Conservation (phyloP, 345 rosid species). For the Erysimum cheiranthoides region DNA sequence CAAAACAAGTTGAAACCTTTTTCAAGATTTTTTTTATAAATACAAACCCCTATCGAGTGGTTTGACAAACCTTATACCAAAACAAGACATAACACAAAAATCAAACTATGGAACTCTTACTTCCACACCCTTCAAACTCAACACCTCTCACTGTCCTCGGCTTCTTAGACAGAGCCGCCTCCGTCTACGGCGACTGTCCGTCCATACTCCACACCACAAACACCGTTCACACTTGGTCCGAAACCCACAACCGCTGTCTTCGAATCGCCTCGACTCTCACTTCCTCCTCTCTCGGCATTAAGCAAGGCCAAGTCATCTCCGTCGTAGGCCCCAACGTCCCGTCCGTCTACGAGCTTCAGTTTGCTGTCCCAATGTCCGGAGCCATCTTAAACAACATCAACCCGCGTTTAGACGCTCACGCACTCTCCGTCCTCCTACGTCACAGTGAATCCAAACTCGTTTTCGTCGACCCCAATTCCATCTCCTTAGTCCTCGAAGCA, state of each 20-base stretch:
- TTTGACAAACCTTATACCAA: conserved; percentile 10
- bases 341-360: conserved; percentile 73
- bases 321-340: conserved; percentile 68
- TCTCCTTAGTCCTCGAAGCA: conserved; percentile 57
- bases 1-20: not conserved
- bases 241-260: conserved; percentile 78
- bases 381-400: conserved; percentile 68
- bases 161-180: conserved; percentile 68
- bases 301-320: conserved; percentile 59
- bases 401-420: conserved; percentile 63
- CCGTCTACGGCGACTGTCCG: conserved; percentile 75
- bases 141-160: conserved; percentile 52
- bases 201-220: conserved; percentile 62
- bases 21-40: conserved; percentile 30
- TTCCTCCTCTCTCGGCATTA: conserved; percentile 52
- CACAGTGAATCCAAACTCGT: conserved; percentile 71
- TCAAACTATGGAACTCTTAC: conserved; percentile 48
- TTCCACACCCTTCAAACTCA: conserved; percentile 47
- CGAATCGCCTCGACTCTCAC: conserved; percentile 73
- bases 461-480: conserved; percentile 56
- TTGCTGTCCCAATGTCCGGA: conserved; percentile 76
- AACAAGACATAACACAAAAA: not conserved
- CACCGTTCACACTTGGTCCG: conserved; percentile 67
- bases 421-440: conserved; percentile 53
- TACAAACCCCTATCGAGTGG: conserved; percentile 16